A percentile compares a stretch with the other conserved stretches of the same genome.
phyloP scores from a whole-genome alignment of 2,329 filamentous ascomycete genomes.

The Penicillium sp. region DNA sequence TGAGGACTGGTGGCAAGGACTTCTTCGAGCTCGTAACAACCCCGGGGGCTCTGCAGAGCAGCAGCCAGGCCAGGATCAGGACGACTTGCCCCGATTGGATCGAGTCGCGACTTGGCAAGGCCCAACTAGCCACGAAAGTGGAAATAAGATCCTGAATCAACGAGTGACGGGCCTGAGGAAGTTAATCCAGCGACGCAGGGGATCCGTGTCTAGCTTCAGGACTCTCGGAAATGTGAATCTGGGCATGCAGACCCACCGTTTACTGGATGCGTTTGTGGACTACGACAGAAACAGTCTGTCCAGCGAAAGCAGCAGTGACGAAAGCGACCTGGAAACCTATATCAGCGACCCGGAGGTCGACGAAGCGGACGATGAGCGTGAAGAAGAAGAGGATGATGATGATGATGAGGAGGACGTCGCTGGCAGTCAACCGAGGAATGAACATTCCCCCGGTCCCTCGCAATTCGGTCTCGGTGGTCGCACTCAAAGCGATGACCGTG shows the following conservation, averaged over 20 bases:
- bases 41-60: slow-evolving; percentile 17
- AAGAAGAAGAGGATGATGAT: slow-evolving; percentile 4
- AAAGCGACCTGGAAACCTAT: slow-evolving; percentile 49
- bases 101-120: slow-evolving; percentile 56
- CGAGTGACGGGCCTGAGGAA: slow-evolving; percentile 64
- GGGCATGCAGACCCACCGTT: slow-evolving; percentile 74
- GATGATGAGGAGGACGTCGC: slow-evolving; percentile 2
- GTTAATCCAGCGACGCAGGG: slow-evolving; percentile 61
- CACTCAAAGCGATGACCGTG: slow-evolving; percentile 20
- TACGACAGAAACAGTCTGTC: slow-evolving; percentile 53
- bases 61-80: slow-evolving; percentile 17
- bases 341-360: slow-evolving; percentile 42
- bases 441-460: slow-evolving; percentile 8
- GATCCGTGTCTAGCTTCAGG: slow-evolving; percentile 52
- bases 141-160: slow-evolving; percentile 46
- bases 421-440: slow-evolving; percentile 9
- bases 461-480: slow-evolving; percentile 8
- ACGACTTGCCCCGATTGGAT: slow-evolving; percentile 41
- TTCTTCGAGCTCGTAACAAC: slow-evolving; percentile 33
- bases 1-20: slow-evolving; percentile 78
- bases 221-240: slow-evolving; percentile 64
- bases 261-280: slow-evolving; percentile 65
- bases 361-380: slow-evolving; percentile 23
- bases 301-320: slow-evolving; percentile 49
- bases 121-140: slow-evolving; percentile 56